These are phyloP conservation scores for Prorocentrum cordatum DNA, from an alignment of 169 alveolate species.

Conservation along the genomic window DNA sequence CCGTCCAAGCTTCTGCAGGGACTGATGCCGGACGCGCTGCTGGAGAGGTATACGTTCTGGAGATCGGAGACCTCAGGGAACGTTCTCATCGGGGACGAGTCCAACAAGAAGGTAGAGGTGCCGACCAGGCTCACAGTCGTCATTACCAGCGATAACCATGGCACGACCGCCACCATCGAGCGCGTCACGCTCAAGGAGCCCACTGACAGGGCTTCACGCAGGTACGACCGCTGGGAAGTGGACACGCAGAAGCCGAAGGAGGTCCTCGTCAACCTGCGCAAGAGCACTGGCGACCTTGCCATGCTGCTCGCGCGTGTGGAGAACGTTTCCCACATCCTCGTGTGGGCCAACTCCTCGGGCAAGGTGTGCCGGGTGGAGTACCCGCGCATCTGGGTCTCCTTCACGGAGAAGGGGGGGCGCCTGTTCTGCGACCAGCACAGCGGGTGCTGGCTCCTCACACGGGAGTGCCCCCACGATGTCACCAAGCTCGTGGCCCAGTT, in stretches of 20 bases:
- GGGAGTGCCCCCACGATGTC: not conserved
- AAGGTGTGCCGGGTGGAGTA: conserved; percentile 8
- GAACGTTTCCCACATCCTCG: conserved; percentile 31
- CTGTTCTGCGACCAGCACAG: conserved; percentile 29
- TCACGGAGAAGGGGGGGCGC: conserved; percentile 7
- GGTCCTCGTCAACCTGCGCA: not conserved
- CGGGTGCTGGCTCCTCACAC: conserved; percentile 2
- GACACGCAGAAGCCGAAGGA: too few relatives aligned
- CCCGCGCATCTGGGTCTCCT: conserved; percentile 13
- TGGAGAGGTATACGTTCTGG: conserved; percentile 52
- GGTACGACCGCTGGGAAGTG: too few relatives aligned
- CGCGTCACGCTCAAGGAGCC: too few relatives aligned
- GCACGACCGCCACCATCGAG: too few relatives aligned
- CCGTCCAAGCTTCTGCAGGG: conserved; percentile 26
- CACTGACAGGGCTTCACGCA: too few relatives aligned
- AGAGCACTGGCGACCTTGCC: not conserved
- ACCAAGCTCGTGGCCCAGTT: conserved; percentile 18
- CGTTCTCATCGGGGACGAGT: too few relatives aligned
- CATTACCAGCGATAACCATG: too few relatives aligned
- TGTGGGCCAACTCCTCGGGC: not conserved
- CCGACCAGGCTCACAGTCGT: too few relatives aligned
- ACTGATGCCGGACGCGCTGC: conserved; percentile 19
- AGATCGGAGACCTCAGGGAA: too few relatives aligned
- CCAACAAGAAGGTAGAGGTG: too few relatives aligned
- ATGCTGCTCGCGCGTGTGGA: conserved; percentile 19